Conservation (phyloP, 2,329 filamentous ascomycete species). For the Raffaelea ambrosiae region DNA sequence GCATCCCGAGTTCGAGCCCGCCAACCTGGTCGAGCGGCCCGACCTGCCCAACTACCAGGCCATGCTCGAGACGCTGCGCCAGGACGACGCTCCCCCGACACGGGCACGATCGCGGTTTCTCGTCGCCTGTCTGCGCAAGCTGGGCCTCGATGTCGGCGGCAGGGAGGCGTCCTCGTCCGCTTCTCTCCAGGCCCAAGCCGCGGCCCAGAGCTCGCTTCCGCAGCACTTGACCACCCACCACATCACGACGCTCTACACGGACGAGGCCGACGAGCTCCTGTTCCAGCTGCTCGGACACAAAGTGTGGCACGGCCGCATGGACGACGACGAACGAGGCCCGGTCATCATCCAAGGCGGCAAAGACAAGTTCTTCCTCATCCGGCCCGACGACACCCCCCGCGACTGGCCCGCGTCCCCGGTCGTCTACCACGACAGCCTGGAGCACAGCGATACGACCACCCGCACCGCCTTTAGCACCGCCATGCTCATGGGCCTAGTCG, state of each 20-base stretch:
- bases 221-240: constrained; percentile 76
- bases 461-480: constrained; percentile 8
- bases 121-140: constrained; percentile 67
- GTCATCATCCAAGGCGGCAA: constrained; percentile 66
- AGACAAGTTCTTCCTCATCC: constrained; percentile 74
- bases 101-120: constrained; percentile 61
- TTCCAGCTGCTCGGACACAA: constrained; percentile 54
- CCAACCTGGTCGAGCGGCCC: constrained; percentile 63
- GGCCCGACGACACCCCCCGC: constrained; percentile 30
- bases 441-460: no score
- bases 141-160: constrained; percentile 71
- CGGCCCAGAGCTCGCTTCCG: constrained; percentile 60
- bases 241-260: constrained; percentile 60
- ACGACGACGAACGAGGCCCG: constrained; percentile 41
- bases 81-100: constrained; percentile 47
- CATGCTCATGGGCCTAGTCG: constrained; percentile 10
- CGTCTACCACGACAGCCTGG: no score
- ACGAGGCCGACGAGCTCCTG: constrained; percentile 51
- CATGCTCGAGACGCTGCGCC: constrained; percentile 57
- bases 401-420: constrained; percentile 6
- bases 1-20: constrained; percentile 88
- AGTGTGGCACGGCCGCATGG: constrained; percentile 57
- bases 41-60: constrained; percentile 60
- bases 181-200: no score
- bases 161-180: no score